A percentile compares a stretch with the other conserved stretches of the same genome.
phyloP scores from a whole-genome alignment of 306 rosid species.

The Ochetophila trinervis region DNA sequence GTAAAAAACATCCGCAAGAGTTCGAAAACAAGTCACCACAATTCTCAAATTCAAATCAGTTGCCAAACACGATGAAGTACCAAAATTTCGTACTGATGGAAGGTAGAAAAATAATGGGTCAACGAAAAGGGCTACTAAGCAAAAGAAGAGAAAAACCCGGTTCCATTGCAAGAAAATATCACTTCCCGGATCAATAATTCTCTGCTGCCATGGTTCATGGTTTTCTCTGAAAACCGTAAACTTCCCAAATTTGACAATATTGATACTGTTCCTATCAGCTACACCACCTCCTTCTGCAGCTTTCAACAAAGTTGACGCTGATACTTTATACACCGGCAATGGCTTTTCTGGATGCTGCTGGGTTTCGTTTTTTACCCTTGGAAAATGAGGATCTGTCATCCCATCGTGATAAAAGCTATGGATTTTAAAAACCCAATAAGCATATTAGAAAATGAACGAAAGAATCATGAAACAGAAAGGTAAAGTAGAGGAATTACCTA shows the following conservation, averaged over 20 bases:
- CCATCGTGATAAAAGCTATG: slow-evolving; percentile 54
- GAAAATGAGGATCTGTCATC: slow-evolving; percentile 32
- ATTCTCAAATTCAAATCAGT: slow-evolving; percentile 74
- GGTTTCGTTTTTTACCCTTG: slow-evolving; percentile 41
- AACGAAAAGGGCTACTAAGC: slow-evolving; percentile 68
- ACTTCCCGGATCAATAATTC: slow-evolving; percentile 84
- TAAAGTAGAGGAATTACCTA: slow-evolving; percentile 34
- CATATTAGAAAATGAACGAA: slow-evolving; percentile 13
- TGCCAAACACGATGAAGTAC: slow-evolving; percentile 55
- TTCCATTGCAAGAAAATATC: slow-evolving; percentile 73
- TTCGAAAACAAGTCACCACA: slow-evolving; percentile 67
- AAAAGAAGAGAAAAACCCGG: slow-evolving; percentile 58
- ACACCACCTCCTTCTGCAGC: slow-evolving; percentile 30
- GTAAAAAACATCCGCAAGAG: slow-evolving; percentile 73
- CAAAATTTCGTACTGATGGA: slow-evolving; percentile 46
- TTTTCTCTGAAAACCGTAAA: slow-evolving; percentile 52
- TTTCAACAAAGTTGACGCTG: slow-evolving; percentile 25
- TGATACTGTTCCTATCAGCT: slow-evolving; percentile 24
- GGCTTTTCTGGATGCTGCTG: slow-evolving; percentile 39
- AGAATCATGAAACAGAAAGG: neutral
- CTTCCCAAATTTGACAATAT: slow-evolving; percentile 35
- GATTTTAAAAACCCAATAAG: slow-evolving; percentile 18
- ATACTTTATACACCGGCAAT: slow-evolving; percentile 38
- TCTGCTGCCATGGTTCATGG: slow-evolving; percentile 41
- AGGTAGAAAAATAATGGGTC: slow-evolving; percentile 89